Evolutionary conservation across 176 grass and related monocot genomes (phyloP), one percentile per base, ranked within the genome.

Genomic region (Pontederia crassipes): DNA sequence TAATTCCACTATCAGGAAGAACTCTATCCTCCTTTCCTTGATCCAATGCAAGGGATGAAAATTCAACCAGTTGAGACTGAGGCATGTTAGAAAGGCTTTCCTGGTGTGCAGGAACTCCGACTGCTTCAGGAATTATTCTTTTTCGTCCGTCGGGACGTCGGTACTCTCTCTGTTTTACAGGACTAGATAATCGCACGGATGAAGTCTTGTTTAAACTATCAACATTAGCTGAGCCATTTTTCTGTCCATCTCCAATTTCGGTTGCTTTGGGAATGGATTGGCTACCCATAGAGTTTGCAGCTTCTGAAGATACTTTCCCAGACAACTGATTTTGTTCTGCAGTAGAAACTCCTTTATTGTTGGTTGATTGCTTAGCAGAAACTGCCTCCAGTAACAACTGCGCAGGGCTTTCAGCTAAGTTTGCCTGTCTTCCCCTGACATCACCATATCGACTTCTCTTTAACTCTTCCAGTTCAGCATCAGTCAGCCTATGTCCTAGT

Each of bases 41-140:
- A 45, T 45, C 63, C 13, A 67, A 66, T 13, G 63, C 54, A 17
- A 82, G 57, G 55, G 87, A 77, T 71, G 87, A 77, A 46, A 90
- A 90, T 66, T 85, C 87, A 20, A 74, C 69, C 55, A 56, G 64
- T 60, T 82, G 82, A 71, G 49, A 65, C 50, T 90, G 87, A 48
- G 69, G 52, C 57, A 26, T 40, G 32, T 40, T 75, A 76, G 77
- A 79, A 45, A 83, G 67, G 66, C 72, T 77, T 79, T 95, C 93
- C 70, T 92, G 84, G 61, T 80, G 77, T 45, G 76, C 76, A 26
- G 87, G 81, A 80, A 91, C 82, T 61, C 93, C 93, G 12, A 98
- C 83, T 45, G 93, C 93, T 86, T 98, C 84, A 16, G 93, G 93
- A 70, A 98, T 98, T 78, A 98, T 98, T 81, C 93, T 82, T 85